Percentiles rank a stretch among this genome's conserved stretches.
Conservation (phyloP, 202 grass and related monocot species). For the Setaria italica region DNA sequence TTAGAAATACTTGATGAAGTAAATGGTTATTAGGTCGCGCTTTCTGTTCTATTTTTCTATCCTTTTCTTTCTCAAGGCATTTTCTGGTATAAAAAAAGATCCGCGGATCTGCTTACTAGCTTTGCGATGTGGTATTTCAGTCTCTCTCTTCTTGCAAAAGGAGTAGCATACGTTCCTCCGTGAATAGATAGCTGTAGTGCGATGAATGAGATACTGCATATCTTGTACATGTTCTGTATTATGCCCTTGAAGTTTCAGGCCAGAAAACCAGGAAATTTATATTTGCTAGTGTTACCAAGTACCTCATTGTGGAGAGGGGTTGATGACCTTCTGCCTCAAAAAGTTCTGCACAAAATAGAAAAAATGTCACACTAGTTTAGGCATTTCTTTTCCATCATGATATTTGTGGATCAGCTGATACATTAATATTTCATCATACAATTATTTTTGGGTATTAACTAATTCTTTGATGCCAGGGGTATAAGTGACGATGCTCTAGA, state of each 20-base stretch:
- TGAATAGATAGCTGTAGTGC: slow-evolving; percentile 27
- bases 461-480: slow-evolving; percentile 62
- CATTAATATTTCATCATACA: slow-evolving; percentile 5
- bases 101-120: slow-evolving; percentile 24
- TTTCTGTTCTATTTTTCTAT: slow-evolving; percentile 7
- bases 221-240: slow-evolving; percentile 14
- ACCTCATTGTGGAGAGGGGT: background rate
- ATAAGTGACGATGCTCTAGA: slow-evolving; percentile 74
- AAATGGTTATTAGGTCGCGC: background rate
- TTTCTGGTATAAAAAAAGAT: background rate
- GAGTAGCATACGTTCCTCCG: background rate
- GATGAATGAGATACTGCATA: slow-evolving; percentile 4
- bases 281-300: slow-evolving; percentile 8
- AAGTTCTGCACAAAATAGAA: background rate
- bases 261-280: slow-evolving; percentile 25
- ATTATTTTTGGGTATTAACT: slow-evolving; percentile 29
- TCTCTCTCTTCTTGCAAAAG: slow-evolving; percentile 27
- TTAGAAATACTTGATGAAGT: slow-evolving; percentile 27
- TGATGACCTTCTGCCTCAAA: slow-evolving; percentile 13
- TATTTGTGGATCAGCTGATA: background rate
- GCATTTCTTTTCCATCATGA: slow-evolving; percentile 1
- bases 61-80: background rate
- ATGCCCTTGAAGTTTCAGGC: background rate
- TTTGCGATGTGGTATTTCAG: slow-evolving; percentile 13
- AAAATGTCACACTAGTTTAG: background rate